phyloP scores from a whole-genome alignment of 306 rosid genomes.

The Malus fusca region DNA sequence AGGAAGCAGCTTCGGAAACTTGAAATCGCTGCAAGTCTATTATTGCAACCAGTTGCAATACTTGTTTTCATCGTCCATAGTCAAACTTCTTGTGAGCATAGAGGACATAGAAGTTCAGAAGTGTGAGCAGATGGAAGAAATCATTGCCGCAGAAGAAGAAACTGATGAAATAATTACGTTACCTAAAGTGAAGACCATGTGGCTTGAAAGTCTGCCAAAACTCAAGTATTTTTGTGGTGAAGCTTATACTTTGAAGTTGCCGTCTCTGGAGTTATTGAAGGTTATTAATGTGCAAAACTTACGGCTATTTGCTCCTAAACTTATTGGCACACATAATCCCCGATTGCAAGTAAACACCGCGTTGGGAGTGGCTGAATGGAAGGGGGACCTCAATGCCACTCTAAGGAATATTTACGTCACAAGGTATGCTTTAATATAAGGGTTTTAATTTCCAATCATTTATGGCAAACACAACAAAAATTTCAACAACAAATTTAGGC shows the following conservation, averaged over 20 bases:
- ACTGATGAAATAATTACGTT: not conserved
- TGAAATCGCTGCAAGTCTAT: rapidly evolving
- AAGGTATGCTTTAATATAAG: not conserved
- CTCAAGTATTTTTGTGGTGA: not conserved
- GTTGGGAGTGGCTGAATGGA: not conserved
- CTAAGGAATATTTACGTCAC: not conserved
- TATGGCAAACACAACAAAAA: no score
- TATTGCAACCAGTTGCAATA: not conserved
- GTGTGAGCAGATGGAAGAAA: not conserved
- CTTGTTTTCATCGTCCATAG: not conserved
- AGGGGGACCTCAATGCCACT: not conserved
- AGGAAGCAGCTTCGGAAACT: not conserved
- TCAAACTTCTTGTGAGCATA: not conserved
- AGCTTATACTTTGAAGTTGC: not conserved
- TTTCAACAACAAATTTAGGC: no score
- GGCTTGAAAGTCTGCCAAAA: not conserved
- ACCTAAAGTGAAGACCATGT: not conserved
- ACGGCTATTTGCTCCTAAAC: no score
- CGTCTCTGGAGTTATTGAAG: not conserved
- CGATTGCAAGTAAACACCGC: not conserved
- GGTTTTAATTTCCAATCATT: no score
- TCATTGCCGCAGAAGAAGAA: not conserved
- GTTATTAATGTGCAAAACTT: not conserved
- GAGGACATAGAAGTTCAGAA: not conserved
- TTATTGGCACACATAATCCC: no score